phyloP scores from a whole-genome alignment of 345 rosid species.

The Linum trigynum region DNA sequence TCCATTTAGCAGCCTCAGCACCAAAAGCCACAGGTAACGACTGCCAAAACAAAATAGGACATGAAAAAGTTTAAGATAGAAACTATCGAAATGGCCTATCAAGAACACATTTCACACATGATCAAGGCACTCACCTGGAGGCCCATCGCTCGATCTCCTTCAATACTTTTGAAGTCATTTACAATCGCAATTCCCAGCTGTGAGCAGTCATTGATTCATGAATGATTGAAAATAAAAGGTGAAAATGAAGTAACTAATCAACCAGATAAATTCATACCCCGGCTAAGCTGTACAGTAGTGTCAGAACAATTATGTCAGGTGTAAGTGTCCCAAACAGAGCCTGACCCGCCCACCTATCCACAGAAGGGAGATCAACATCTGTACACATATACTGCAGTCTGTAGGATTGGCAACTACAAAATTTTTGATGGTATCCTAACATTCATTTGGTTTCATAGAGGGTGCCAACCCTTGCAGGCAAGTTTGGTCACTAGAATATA shows the following conservation, averaged over 20 bases:
- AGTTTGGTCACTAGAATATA: too few relatives aligned
- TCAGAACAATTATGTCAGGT: conserved; percentile 80
- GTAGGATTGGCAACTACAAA: too few relatives aligned
- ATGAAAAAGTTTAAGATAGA: background rate
- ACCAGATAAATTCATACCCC: conserved; percentile 43
- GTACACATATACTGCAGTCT: too few relatives aligned
- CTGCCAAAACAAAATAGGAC: conserved; percentile 30
- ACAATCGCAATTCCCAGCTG: conserved; percentile 94
- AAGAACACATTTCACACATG: too few relatives aligned
- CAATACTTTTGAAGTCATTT: conserved; percentile 94
- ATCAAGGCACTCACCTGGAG: conserved; percentile 47
- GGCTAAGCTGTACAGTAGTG: conserved; percentile 90
- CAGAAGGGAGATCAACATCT: conserved; percentile 1
- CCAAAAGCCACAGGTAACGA: conserved; percentile 98
- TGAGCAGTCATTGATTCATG: conserved; percentile 12
- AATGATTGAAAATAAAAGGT: background rate
- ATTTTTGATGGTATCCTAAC: too few relatives aligned
- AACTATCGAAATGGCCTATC: background rate
- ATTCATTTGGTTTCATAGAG: too few relatives aligned
- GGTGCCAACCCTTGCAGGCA: too few relatives aligned
- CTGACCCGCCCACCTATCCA: conserved; percentile 98
- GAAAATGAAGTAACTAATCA: background rate
- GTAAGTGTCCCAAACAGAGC: conserved; percentile 95
- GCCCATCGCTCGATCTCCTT: conserved; percentile 94
- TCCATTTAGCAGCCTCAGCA: conserved; percentile 96